Evolutionary conservation across 495 filamentous ascomycete species (phyloP), one percentile per base, ranked within the genome.

Genomic region (Penicillium cataractarum): DNA sequence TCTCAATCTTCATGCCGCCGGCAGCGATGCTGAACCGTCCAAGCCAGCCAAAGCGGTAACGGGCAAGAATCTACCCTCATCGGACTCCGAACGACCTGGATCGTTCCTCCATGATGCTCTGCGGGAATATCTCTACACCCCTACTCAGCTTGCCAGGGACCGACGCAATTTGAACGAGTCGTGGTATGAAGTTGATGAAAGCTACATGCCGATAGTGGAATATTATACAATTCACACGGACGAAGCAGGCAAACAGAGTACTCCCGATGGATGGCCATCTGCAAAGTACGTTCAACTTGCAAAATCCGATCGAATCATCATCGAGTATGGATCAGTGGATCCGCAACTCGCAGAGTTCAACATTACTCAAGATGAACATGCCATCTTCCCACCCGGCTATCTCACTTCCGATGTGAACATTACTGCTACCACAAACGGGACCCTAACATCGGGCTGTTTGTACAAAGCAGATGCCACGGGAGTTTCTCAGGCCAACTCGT

Each of bases 181-280:
- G 1, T 90, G 87, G 87, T 88, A 81, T 69, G 60, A 72, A 27
- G 82, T 83, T 6, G 62, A 74, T 0, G 64, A 71, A 40, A 67
- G 62, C 33, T 77, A 79, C 56, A 75, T 80, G 60, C 85, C 86
- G 2, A 76, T 82, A 44, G 62, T 71, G 6, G 76, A 80, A 27
- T 90, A 89, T 63, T 87, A 81, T 60, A 78, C 74, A 2, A 76
- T 81, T 6, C 61, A 79, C 29, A 55, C 65, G 26, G 70, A 71
- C 40, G 37, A 69, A 26, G 52, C 74, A 6, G 77, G 74, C 24
- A 68, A 73, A 12, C 73, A 79, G n/a, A 80, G 78, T 40, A 87
- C 84, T 1, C 75, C 80, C 12, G 83, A 89, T 67, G 87, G 87
- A 13, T 90, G 87, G 87, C 87, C 87, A 2, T 80, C 79, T 13